These are phyloP conservation scores for Termitomyces sp. DNA, from an alignment of 768 basidiomycete genomes.

Conservation along the genomic window DNA sequence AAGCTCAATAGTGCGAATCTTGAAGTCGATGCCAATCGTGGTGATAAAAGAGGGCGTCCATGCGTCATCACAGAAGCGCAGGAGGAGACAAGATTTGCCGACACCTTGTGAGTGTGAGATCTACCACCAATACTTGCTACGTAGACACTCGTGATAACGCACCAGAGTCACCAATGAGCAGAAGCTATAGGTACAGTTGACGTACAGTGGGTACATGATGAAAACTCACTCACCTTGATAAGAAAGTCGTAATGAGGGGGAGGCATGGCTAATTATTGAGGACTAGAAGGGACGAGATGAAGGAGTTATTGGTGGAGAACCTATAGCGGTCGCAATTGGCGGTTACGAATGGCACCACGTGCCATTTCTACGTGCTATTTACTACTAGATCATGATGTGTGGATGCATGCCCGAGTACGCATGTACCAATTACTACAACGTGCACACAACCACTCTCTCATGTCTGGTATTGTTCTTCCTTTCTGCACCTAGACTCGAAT, in stretches of 20 bases:
- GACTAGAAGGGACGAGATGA: background rate
- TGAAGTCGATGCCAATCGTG: conserved; percentile 99
- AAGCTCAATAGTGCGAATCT: conserved; percentile 97
- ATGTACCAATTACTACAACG: no score
- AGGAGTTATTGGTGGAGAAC: background rate
- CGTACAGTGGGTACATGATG: background rate
- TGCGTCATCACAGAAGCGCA: conserved; percentile 98
- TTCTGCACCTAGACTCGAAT: no score
- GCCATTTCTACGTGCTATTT: background rate
- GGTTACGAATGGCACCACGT: background rate
- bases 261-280: conserved; percentile 49
- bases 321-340: conserved; percentile 8
- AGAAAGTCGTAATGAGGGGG: conserved; percentile 97
- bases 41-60: conserved; percentile 99
- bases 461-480: no score
- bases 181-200: conserved; percentile 47
- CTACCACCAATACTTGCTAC: background rate
- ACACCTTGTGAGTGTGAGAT: conserved; percentile 55
- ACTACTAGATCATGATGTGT: no score
- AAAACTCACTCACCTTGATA: conserved; percentile 66
- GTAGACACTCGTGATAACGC: conserved; percentile 11
- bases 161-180: conserved; percentile 97
- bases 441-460: no score
- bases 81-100: conserved; percentile 93
- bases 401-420: no score